These are phyloP conservation scores for Drechslerella coelobrocha DNA, from an alignment of 2,329 filamentous ascomycete genomes.

Conservation along the genomic window DNA sequence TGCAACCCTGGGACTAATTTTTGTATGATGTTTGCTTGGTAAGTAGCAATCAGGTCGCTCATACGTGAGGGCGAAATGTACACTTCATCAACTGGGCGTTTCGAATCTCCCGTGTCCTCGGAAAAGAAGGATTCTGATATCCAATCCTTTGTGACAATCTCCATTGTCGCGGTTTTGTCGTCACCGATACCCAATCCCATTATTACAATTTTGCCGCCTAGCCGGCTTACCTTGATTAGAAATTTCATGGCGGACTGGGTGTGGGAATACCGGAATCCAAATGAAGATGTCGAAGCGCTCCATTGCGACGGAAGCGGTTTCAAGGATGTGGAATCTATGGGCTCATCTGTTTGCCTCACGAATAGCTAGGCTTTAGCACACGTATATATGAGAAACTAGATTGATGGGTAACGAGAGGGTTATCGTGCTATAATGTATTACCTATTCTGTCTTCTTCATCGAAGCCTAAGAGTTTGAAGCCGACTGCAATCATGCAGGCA, in stretches of 20 bases:
- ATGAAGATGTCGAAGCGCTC: constrained; percentile 75
- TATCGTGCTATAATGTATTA: constrained; percentile 57
- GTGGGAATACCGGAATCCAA: constrained; percentile 86
- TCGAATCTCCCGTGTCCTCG: constrained; percentile 59
- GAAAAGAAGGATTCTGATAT: constrained; percentile 68
- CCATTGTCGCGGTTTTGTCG: constrained; percentile 80
- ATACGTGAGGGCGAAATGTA: constrained; percentile 78
- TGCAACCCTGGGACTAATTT: constrained; percentile 78
- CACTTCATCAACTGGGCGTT: constrained; percentile 62
- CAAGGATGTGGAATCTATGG: constrained; percentile 47
- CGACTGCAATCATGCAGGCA: constrained; percentile 78
- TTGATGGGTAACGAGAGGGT: too few relatives aligned
- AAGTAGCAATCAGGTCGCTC: constrained; percentile 71
- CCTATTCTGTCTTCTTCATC: constrained; percentile 78
- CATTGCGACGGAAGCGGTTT: constrained; percentile 74
- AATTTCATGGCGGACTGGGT: constrained; percentile 83
- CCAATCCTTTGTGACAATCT: constrained; percentile 76
- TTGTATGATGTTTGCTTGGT: constrained; percentile 82
- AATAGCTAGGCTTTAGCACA: constrained; percentile 9
- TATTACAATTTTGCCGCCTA: constrained; percentile 84
- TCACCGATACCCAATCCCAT: constrained; percentile 79
- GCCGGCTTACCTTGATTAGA: constrained; percentile 78
- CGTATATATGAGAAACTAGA: background rate
- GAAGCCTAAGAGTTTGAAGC: constrained; percentile 82
- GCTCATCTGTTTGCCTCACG: constrained; percentile 38